phyloP scores from a whole-genome alignment of 257 asterid species.

The Jaltomata sinuosa region DNA sequence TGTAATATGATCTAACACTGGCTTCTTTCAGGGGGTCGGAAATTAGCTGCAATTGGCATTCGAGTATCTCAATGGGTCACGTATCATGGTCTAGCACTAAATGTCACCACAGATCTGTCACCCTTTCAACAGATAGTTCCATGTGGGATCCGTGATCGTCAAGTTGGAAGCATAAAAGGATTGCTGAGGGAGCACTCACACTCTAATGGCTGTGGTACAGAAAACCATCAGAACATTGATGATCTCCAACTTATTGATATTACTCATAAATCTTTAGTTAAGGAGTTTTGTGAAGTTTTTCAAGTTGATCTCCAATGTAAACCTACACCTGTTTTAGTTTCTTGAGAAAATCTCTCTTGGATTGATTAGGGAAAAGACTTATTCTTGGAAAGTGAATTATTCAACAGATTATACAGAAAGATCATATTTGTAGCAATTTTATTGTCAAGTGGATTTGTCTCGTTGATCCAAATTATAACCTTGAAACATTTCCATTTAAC shows the following conservation, averaged over 20 bases:
- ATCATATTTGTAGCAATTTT: neutral
- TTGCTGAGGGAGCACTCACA: constrained; percentile 19
- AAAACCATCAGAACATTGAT: constrained; percentile 2
- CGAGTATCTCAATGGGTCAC: constrained; percentile 71
- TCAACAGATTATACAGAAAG: neutral
- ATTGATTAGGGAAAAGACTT: neutral
- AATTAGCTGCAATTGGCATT: constrained; percentile 82
- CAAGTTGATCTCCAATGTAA: constrained; percentile 38
- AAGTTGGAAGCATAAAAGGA: constrained; percentile 64
- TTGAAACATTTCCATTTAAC: neutral
- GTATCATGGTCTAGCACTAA: constrained; percentile 77
- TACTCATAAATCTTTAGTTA: constrained; percentile 36
- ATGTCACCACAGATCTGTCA: constrained; percentile 55
- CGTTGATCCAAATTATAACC: neutral
- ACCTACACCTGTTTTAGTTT: neutral
- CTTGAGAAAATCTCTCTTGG: neutral
- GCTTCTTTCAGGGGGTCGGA: constrained; percentile 43
- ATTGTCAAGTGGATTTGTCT: neutral
- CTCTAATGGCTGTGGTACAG: constrained; percentile 4
- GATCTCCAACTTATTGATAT: constrained; percentile 40
- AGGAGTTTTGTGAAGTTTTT: constrained; percentile 62
- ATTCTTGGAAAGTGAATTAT: neutral
- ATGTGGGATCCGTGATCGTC: constrained; percentile 73
- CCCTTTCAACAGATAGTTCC: constrained; percentile 64
- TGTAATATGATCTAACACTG: neutral